Evolutionary conservation across 2,329 filamentous ascomycete genomes (phyloP), one percentile per base, ranked within the genome.

Genomic region (Pyricularia sp.): DNA sequence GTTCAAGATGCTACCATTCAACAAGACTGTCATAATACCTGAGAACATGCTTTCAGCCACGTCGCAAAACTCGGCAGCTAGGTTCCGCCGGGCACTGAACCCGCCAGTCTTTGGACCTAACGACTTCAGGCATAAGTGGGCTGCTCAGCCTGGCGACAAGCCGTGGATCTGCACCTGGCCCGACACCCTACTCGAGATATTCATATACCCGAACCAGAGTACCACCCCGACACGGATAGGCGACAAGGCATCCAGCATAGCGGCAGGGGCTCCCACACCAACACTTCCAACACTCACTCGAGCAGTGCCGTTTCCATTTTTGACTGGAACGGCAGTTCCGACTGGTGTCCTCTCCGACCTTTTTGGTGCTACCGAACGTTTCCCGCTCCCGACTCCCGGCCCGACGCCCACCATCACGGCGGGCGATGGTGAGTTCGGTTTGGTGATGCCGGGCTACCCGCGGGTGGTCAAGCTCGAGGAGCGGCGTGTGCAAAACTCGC

Each of bases 81-180:
- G n/a, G 11, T 58, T 31, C 42, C 28, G 70, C 68, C 25, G 42
- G 70, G 4, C 66, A 71, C 1, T 64, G 14, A 36, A 23, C 25
- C 23, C 50, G 65, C 63, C 25, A 17, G 65, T 68, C n/a, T 59
- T 68, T 42, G 61, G 65, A 50, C 59, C 30, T 20, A 55, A 71
- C 10, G 76, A 78, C 26, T 78, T 79, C 66, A 78, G 80, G 69
- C 76, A 79, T 14, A 82, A 81, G 69, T 76, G 76, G 0, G 68
- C 80, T 23, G 79, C 79, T 0, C 74, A 80, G 70, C 75, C 76
- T 0, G 86, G 85, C 2, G 85, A 87, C 65, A 83, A 78, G 69
- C 83, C 84, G 0, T 88, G 86, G 86, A 80, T 88, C 26, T 88
- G 86, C 73, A 83, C 79, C 1, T 88, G 86, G 86, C 83, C 85